Base-by-base conservation (phyloP, 108 stramenopile species). In the Cyclostephanos tholiformis region DNA sequence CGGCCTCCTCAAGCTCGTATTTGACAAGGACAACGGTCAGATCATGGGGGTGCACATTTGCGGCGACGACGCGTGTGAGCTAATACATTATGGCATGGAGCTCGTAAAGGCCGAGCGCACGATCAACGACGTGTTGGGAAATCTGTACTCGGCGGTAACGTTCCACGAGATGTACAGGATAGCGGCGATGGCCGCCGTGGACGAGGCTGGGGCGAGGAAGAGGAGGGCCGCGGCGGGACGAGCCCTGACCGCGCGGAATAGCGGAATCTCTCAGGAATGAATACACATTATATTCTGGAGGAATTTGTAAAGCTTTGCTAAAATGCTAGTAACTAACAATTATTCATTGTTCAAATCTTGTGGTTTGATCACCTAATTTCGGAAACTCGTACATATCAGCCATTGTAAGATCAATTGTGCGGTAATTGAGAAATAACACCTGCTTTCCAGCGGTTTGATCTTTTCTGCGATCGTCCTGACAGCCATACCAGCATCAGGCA, bases 1-100 rank as follows among this genome's bases (percentile, higher is more conserved):
- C 76, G 92, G 92, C 29, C 46, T 94, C 62, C 79, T 94, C 30
- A 91, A 94, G 72, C 65, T 94, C 14, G 92, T 94, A 6, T 94
- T 82, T 69, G 86, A 91, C 43, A 89, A 87, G 66, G 71, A 83
- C 3, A 80, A 86, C 27, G 87, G 90, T 17, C 77, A 82, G 0
- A 84, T 94, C 27, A 63, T 94, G 58, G 92, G 92, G 14, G 92
- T 94, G 6, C 92, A 94, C 70, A 90, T 94, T 62, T 88, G 88
- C 65, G 92, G 92, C 43, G 89, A 90, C 50, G 92, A 91, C 67
- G 92, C 92, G 1, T 94, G 87, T 61, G 92, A 94, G 74, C 62
- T 94, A 38, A 89, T 94, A 58, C 92, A 94, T 74, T 94, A 90
- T 63, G 92, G 92, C 0, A 94, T 94, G 89, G 89, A 94, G 67